Evolutionary conservation across 495 filamentous ascomycete genomes (phyloP).

Genomic region (Viridothelium virens): DNA sequence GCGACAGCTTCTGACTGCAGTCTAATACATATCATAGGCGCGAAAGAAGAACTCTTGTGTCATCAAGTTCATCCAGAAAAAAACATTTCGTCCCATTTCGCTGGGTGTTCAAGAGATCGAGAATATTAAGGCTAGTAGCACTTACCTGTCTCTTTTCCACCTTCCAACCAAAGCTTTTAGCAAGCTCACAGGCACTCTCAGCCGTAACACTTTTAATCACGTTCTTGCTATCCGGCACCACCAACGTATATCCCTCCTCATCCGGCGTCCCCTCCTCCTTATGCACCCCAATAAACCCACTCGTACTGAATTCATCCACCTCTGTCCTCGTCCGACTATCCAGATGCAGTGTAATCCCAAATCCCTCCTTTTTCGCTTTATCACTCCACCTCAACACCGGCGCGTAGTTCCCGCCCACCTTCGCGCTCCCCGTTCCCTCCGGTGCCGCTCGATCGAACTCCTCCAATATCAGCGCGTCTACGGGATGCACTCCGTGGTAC

Average conservation of each 20-base stretch:
- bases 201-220: constrained; percentile 33
- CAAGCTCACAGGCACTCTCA: constrained; percentile 28
- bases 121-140: background rate
- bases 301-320: constrained; percentile 44
- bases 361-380: constrained; percentile 38
- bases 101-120: no score
- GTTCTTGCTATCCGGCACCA: constrained; percentile 36
- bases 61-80: no score
- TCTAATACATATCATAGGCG: no score
- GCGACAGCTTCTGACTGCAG: background rate
- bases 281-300: constrained; percentile 42
- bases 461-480: constrained; percentile 43
- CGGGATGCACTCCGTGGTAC: constrained; percentile 36
- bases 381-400: constrained; percentile 42
- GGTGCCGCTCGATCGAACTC: constrained; percentile 54
- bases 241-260: constrained; percentile 24
- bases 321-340: constrained; percentile 39
- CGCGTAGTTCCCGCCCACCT: constrained; percentile 56
- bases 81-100: no score
- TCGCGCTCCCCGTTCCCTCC: constrained; percentile 46
- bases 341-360: constrained; percentile 42
- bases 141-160: constrained; percentile 29
- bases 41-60: no score
- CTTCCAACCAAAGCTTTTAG: constrained; percentile 30
- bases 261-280: constrained; percentile 24